Base-by-base conservation (phyloP, 78 protist species). In the Dictyostelium firmibasis region DNA sequence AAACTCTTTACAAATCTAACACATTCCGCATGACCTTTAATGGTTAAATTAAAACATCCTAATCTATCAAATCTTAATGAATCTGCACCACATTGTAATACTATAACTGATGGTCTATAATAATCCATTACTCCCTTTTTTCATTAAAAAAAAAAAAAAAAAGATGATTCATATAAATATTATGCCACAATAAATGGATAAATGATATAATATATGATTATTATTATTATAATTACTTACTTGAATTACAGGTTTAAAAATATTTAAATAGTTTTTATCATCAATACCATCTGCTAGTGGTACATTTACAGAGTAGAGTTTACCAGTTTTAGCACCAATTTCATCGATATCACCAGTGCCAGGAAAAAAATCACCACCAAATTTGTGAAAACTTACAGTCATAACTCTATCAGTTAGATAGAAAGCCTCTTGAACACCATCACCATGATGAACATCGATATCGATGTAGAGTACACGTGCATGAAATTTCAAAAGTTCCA, bases 61-160 rank as follows among this genome's bases (percentile, higher is more conserved):
- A 99, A 97, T 6, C 99, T 97, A 86, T 99, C 99, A 25, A 99
- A 98, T 2, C 97, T 91, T 16, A 99, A 95, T 13, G 99, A 97
- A 94, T 99, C 99, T 7, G 99, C 99, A 13, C 99, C 99, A 91
- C 99, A 98, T 62, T 98, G 99, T 38, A 99, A 60, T 27, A 99
- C 98, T 70, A 98, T 83, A 11, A 99, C 99, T 13, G 93, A 95
- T 1, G 99, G 99, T 44, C 97, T 87, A 86, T 87, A 98, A 36
- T 64, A 36, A 70, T 89, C 96, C 98, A 98, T 98, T 75, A 98
- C 89, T 41, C 83, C 79, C 47, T 86, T 50, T 13, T 20, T n/a
- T n/a, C n/a, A n/a, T n/a, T n/a, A n/a, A n/a, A n/a, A n/a, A n/a
- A n/a, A n/a, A n/a, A n/a, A n/a, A n/a, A n/a, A n/a, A n/a, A n/a